Evolutionary conservation across 208 protist species (phyloP).

Genomic region (Crithidia brevicula): DNA sequence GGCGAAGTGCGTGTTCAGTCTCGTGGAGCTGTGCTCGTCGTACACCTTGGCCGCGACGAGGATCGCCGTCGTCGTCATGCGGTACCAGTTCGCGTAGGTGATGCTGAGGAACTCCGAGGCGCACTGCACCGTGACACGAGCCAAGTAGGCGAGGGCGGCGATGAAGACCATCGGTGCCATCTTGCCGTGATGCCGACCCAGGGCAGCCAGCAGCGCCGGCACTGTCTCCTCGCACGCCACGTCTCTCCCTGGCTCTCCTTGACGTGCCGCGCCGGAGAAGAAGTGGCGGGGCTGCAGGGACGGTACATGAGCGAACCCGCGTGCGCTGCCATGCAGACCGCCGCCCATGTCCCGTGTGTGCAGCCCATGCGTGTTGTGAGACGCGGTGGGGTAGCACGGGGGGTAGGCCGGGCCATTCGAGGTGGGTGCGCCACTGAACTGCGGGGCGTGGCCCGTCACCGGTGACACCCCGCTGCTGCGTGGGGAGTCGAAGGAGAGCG

Average conservation of each 20-base stretch:
- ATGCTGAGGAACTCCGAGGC: constrained; percentile 52
- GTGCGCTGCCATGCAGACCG: too few species aligned
- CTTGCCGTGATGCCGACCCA: constrained; percentile 34
- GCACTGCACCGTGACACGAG: constrained; percentile 58
- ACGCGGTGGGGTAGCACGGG: constrained; percentile 7
- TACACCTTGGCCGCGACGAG: constrained; percentile 90
- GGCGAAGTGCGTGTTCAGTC: constrained; percentile 66
- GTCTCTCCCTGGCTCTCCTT: constrained; percentile 1
- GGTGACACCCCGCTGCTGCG: constrained; percentile 27
- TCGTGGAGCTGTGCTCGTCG: constrained; percentile 59
- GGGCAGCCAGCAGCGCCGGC: constrained; percentile 22
- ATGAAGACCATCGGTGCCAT: constrained; percentile 80
- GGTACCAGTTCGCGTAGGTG: constrained; percentile 81
- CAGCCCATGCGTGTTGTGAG: constrained; percentile 10
- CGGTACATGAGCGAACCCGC: not conserved
- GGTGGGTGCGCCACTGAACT: constrained; percentile 4
- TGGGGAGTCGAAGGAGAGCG: constrained; percentile 57
- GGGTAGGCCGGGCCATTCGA: constrained; percentile 9
- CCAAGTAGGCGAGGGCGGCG: constrained; percentile 78
- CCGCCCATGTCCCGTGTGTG: constrained; percentile 17
- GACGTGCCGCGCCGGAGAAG: constrained; percentile 20
- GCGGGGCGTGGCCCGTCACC: not conserved
- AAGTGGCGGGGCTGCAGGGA: not conserved
- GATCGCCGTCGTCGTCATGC: constrained; percentile 67
- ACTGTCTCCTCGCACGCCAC: constrained; percentile 19